A percentile compares a stretch with the other conserved stretches of the same genome.
Conservation (phyloP, 2,329 filamentous ascomycete species). For the Chrysosphaeria jannelii region DNA sequence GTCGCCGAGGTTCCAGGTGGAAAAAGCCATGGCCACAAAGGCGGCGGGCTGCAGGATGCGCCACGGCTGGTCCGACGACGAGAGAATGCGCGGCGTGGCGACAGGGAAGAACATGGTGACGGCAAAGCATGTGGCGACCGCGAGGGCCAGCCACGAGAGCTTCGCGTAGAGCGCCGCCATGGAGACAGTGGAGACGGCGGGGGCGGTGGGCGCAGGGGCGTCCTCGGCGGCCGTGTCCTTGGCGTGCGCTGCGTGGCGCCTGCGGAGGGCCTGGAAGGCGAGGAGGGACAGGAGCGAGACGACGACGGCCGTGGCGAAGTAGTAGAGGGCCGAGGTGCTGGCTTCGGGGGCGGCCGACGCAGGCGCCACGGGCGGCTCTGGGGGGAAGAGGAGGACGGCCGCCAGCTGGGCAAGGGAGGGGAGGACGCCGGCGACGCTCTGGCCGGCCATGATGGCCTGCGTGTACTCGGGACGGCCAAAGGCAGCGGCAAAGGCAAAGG, state of each 20-base stretch:
- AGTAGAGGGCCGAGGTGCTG: slow-evolving; percentile 53
- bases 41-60: slow-evolving; percentile 36
- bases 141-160: slow-evolving; percentile 45
- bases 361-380: no score
- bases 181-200: slow-evolving; percentile 8
- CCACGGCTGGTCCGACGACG: slow-evolving; percentile 13
- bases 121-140: slow-evolving; percentile 53
- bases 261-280: slow-evolving; percentile 45
- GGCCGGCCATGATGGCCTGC: slow-evolving; percentile 85
- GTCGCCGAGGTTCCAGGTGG: slow-evolving; percentile 85
- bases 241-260: slow-evolving; percentile 16
- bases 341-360: slow-evolving; percentile 7
- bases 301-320: slow-evolving; percentile 64
- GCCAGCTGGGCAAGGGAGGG: slow-evolving; percentile 68
- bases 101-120: slow-evolving; percentile 90
- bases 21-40: slow-evolving; percentile 73
- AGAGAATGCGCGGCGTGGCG: slow-evolving; percentile 42
- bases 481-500: slow-evolving; percentile 69
- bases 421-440: slow-evolving; percentile 72
- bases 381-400: slow-evolving; percentile 40
- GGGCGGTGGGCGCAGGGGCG: no score
- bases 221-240: background rate
- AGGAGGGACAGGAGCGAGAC: slow-evolving; percentile 41
- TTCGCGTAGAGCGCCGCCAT: slow-evolving; percentile 43
- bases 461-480: slow-evolving; percentile 75